Evolutionary conservation across 306 rosid species (phyloP), one percentile per base, ranked within the genome.

Genomic region (Quercus gilva): DNA sequence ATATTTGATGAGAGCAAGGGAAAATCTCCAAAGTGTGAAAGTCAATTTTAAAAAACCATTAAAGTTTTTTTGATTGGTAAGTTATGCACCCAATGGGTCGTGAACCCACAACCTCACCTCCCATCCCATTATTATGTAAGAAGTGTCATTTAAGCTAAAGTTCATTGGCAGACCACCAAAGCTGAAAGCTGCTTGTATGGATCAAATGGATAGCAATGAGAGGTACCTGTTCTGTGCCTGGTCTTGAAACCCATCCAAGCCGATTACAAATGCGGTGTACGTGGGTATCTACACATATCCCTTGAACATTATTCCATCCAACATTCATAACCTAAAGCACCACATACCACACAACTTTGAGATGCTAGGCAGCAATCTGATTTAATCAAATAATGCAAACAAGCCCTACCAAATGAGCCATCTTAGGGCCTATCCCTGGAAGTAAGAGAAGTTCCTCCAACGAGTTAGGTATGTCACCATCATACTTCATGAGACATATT

Each of bases 401-500:
- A 76, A 52, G 63, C 69, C 79, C 74, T 85, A 94, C 97, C 95
- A 94, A 84, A 88, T 94, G 97, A 81, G 97, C 99, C 86, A 94
- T 94, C 90, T 94, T 94, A 69, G 99, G 99, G 71, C 99, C 99
- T 71, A 94, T 94, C 65, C 99, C 97, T 56, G 97, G 97, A 75
- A 94, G 97, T 60, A 82, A 81, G 74, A 94, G 99, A 64, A 94
- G 92, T 67, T 92, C 97, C 83, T 88, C 92, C 78, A 92, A 82
- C 64, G 97, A 79, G 82, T 84, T 81, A 60, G 99, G 97, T 88
- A 94, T 90, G 84, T 94, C 99, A 61, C 97, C 97, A 59, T 84
- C 87, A 74, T 91, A 94, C 89, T 90, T 92, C 18, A 35, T 73
- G 64, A 94, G 97, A 84, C 97, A 92, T 70, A 92, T 92, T 69